These are phyloP conservation scores for Cadophora malorum DNA, from an alignment of 2,329 filamentous ascomycete species.

Conservation along the genomic window DNA sequence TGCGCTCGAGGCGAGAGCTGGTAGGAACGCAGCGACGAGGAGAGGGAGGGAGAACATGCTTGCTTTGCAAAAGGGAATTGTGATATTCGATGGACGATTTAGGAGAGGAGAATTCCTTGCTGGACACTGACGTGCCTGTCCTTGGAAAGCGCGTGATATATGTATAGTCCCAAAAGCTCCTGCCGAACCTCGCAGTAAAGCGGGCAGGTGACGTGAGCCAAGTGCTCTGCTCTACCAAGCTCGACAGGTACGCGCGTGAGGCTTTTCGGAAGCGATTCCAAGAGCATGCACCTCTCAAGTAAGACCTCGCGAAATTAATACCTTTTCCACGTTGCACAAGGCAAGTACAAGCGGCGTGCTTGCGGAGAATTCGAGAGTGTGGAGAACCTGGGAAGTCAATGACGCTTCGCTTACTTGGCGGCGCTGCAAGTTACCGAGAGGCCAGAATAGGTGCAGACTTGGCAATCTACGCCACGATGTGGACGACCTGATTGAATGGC, in stretches of 20 bases:
- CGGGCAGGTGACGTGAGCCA: slow-evolving; percentile 7
- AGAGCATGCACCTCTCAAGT: too few species aligned
- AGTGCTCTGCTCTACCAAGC: not conserved
- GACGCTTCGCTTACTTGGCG: slow-evolving; percentile 9
- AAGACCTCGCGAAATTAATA: too few species aligned
- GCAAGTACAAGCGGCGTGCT: not conserved
- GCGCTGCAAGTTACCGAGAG: not conserved
- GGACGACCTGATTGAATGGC: too few species aligned
- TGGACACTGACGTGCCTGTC: too few species aligned
- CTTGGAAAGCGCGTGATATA: not conserved
- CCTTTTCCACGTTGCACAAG: too few species aligned
- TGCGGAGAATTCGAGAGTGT: not conserved
- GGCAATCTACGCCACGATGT: too few species aligned
- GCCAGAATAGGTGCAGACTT: too few species aligned
- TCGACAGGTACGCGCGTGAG: slow-evolving; percentile 3
- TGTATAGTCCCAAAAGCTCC: not conserved
- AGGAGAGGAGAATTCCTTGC: too few species aligned
- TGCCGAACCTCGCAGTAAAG: not conserved
- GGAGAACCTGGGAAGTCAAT: slow-evolving; percentile 1
- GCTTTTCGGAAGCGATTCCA: not conserved
- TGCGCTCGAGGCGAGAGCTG: not conserved
- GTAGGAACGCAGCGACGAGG: not conserved
- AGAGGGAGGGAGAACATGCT: slow-evolving; percentile 16
- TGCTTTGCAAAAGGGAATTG: too few species aligned
- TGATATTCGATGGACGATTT: too few species aligned